Conservation (phyloP, 1,284 basidiomycete genomes). For the Papiliotrema laurentii region DNA sequence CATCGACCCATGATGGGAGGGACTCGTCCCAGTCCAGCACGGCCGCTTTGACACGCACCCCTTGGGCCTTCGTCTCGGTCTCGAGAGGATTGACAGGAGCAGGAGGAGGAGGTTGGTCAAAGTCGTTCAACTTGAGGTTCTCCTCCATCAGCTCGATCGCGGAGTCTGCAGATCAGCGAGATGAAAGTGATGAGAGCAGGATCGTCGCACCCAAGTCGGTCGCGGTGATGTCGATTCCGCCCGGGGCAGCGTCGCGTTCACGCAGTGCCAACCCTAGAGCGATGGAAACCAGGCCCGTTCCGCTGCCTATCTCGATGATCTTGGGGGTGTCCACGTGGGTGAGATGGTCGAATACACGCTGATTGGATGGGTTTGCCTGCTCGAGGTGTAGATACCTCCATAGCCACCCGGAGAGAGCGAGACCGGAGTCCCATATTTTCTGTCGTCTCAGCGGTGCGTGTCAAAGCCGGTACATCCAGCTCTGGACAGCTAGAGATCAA, state of each 20-base stretch:
- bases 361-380: not conserved
- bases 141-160: slow-evolving; percentile 71
- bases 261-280: slow-evolving; percentile 56
- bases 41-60: slow-evolving; percentile 42
- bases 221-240: slow-evolving; percentile 30
- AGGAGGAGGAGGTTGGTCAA: slow-evolving; percentile 2
- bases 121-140: slow-evolving; percentile 59
- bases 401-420: slow-evolving; percentile 73
- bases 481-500: not conserved
- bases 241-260: not conserved
- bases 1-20: slow-evolving; percentile 53
- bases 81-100: not conserved
- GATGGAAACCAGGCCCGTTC: slow-evolving; percentile 75
- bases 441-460: slow-evolving; percentile 35
- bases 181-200: slow-evolving; percentile 9
- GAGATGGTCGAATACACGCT: slow-evolving; percentile 14
- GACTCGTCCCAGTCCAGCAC: slow-evolving; percentile 71
- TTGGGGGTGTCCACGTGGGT: slow-evolving; percentile 3
- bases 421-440: slow-evolving; percentile 91
- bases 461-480: not conserved
- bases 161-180: slow-evolving; percentile 54
- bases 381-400: slow-evolving; percentile 19
- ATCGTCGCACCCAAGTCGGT: slow-evolving; percentile 76
- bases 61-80: no score
- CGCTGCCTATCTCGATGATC: slow-evolving; percentile 60